A percentile compares a stretch with the other conserved stretches of the same genome.
Conservation (phyloP, 768 basidiomycete genomes). For the Mrakia blollopis region DNA sequence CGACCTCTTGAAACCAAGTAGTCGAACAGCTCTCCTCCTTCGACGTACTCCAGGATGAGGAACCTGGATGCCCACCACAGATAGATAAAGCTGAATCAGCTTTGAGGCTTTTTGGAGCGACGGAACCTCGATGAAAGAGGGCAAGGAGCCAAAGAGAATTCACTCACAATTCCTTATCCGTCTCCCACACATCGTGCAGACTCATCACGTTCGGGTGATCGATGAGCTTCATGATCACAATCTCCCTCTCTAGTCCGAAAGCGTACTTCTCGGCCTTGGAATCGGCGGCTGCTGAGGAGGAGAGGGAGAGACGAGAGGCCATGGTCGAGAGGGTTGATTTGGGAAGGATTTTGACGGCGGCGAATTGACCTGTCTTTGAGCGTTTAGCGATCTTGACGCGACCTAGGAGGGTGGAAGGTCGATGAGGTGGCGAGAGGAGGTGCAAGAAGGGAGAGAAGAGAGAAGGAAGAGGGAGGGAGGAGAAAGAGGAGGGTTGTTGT, state of each 20-base stretch:
- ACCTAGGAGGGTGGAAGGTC: conserved; percentile 76
- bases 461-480: not conserved
- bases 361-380: conserved; percentile 77
- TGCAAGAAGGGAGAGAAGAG: not conserved
- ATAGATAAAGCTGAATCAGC: not conserved
- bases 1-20: conserved; percentile 75
- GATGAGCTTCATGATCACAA: conserved; percentile 95
- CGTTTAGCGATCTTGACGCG: conserved; percentile 85
- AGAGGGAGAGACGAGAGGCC: conserved; percentile 38
- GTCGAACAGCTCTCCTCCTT: conserved; percentile 92
- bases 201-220: conserved; percentile 92
- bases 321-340: conserved; percentile 62
- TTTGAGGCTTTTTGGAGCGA: not conserved
- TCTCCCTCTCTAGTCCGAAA: conserved; percentile 82
- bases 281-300: conserved; percentile 60
- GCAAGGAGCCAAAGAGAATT: not conserved
- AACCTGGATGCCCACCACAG: conserved; percentile 50
- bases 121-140: not conserved
- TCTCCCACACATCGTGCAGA: conserved; percentile 96
- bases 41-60: conserved; percentile 89
- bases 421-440: not conserved
- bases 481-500: not conserved
- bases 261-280: conserved; percentile 68
- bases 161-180: conserved; percentile 70
- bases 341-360: conserved; percentile 90